A percentile compares a stretch with the other conserved stretches of the same genome.
Evolutionary conservation across 83 land plant genomes (phyloP).

Genomic region (Diphasiastrum complanatum): DNA sequence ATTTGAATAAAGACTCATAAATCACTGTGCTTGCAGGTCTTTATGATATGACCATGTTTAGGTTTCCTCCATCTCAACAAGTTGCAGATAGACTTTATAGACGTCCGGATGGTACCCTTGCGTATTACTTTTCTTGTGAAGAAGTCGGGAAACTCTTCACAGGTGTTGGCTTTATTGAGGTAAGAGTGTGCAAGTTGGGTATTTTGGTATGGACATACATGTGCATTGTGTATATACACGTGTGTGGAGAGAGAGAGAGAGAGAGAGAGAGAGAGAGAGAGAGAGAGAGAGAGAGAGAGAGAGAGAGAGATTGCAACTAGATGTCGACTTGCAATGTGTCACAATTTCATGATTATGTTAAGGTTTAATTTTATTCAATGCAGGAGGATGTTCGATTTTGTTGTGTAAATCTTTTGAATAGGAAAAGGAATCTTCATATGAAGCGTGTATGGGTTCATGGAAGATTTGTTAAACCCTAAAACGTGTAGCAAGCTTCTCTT

Average conservation of each 20-base stretch:
- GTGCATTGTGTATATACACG: too few species aligned
- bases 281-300: too few species aligned
- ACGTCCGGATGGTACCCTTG: conserved; percentile 76
- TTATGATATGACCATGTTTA: conserved; percentile 93
- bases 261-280: too few species aligned
- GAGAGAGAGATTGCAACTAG: background rate
- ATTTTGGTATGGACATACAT: background rate
- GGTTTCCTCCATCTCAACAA: conserved; percentile 54
- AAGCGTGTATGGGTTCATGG: conserved; percentile 87
- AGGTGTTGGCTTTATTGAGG: conserved; percentile 66
- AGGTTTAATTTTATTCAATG: background rate
- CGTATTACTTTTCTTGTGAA: conserved; percentile 70
- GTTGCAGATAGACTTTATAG: conserved; percentile 53
- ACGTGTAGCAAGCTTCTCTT: too few species aligned
- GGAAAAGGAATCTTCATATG: conserved; percentile 61
- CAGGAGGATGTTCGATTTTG: conserved; percentile 81
- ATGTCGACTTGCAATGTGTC: conserved; percentile 7
- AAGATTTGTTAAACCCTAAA: conserved; percentile 73
- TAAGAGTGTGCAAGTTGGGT: conserved; percentile 11
- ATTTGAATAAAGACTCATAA: too few species aligned
- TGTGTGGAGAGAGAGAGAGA: too few species aligned
- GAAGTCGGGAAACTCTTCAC: conserved; percentile 42
- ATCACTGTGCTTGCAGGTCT: conserved; percentile 39
- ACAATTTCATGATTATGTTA: background rate
- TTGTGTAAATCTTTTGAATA: conserved; percentile 67